Percentiles rank a stretch among this genome's conserved stretches.
Evolutionary conservation across 2,329 filamentous ascomycete species (phyloP).

Genomic region (Xylaria sp.): DNA sequence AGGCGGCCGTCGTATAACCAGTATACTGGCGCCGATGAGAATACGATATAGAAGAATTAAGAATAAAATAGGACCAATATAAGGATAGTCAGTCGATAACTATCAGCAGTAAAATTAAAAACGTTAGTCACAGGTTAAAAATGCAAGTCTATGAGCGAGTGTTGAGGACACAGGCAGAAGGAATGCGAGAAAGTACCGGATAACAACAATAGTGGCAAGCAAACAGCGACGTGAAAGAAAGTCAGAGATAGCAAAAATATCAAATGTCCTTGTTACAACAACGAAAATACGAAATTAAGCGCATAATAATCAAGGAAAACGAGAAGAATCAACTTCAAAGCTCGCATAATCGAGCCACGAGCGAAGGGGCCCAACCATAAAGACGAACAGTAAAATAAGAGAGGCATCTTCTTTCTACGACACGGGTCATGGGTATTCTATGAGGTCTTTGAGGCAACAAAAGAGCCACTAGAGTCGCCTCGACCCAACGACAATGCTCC

Average conservation of each 20-base stretch:
- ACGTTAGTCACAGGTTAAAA: neutral
- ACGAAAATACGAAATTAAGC: neutral
- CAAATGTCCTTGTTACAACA: conserved; percentile 20
- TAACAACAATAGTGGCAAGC: neutral
- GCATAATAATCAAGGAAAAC: conserved; percentile 1
- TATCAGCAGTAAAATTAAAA: neutral
- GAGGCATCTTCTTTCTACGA: conserved; percentile 9
- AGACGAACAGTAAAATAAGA: conserved; percentile 17
- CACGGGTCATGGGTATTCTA: neutral
- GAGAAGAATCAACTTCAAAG: conserved; percentile 10
- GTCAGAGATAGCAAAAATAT: neutral
- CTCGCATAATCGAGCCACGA: conserved; percentile 7
- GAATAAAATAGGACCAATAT: neutral
- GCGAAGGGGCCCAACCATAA: conserved; percentile 15
- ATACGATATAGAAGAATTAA: neutral
- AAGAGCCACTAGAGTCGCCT: neutral
- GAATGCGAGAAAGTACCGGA: neutral
- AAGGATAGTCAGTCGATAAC: neutral
- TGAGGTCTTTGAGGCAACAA: conserved; percentile 25
- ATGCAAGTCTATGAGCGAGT: neutral
- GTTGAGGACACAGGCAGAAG: neutral
- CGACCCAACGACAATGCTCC: neutral
- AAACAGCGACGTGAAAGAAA: conserved; percentile 8
- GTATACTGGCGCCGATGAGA: conserved; percentile 18
- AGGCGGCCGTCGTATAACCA: conserved; percentile 18